These are phyloP conservation scores for Zoysia pacifica DNA, from an alignment of 176 grass and related monocot species.

Conservation along the genomic window DNA sequence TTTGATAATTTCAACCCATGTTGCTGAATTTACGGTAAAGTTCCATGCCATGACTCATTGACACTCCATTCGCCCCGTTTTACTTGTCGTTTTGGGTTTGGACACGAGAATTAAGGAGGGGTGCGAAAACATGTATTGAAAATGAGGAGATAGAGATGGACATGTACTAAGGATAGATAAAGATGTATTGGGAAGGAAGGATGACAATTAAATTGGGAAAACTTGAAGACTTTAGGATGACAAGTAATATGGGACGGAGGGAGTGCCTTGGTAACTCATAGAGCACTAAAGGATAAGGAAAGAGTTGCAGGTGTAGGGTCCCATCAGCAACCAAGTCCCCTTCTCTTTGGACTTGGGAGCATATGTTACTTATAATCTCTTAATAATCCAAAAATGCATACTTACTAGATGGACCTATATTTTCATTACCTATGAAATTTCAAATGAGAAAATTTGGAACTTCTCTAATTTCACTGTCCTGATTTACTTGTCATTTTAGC, in stretches of 20 bases:
- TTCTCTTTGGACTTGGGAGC: not conserved
- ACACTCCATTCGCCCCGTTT: not conserved
- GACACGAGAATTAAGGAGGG: too few species aligned
- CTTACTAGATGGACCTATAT: slow-evolving; percentile 2
- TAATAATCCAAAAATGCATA: not conserved
- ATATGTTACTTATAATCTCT: not conserved
- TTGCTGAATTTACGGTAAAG: not conserved
- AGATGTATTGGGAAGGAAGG: too few species aligned
- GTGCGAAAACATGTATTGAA: too few species aligned
- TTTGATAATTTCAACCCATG: too few species aligned
- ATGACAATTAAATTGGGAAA: too few species aligned
- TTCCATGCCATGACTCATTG: not conserved
- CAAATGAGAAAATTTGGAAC: slow-evolving; percentile 9
- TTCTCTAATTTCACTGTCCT: not conserved
- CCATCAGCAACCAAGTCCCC: not conserved
- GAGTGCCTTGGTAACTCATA: slow-evolving; percentile 3
- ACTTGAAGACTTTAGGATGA: too few species aligned
- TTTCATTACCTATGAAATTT: slow-evolving; percentile 14
- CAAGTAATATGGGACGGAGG: too few species aligned
- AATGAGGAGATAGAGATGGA: too few species aligned
- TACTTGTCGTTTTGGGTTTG: too few species aligned
- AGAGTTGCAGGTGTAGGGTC: not conserved
- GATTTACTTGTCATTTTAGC: too few species aligned
- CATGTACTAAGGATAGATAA: too few species aligned
- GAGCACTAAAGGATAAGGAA: slow-evolving; percentile 18